phyloP scores from a whole-genome alignment of 2,329 filamentous ascomycete genomes.

The Stagonosporopsis tanaceti region DNA sequence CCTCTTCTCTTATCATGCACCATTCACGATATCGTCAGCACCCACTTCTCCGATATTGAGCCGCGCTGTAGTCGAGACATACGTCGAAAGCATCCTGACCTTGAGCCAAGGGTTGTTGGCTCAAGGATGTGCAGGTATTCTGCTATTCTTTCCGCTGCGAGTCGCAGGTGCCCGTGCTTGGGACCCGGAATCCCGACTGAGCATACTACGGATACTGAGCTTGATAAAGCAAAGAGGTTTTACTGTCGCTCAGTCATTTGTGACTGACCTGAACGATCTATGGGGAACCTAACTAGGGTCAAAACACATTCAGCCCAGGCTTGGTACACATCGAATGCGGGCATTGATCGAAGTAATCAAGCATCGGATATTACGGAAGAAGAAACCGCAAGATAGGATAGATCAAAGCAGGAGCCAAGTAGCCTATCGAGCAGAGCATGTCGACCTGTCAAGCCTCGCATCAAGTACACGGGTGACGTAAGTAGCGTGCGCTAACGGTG shows the following conservation, averaged over 20 bases:
- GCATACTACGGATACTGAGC: neutral
- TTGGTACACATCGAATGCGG: neutral
- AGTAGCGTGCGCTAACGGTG: neutral
- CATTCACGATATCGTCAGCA: constrained; percentile 25
- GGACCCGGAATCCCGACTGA: neutral
- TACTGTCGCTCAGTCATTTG: neutral
- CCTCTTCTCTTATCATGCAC: constrained; percentile 35
- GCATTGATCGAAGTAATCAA: neutral
- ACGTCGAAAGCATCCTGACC: constrained; percentile 31
- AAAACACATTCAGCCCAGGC: neutral
- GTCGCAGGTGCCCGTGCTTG: constrained; percentile 36
- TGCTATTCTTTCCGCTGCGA: constrained; percentile 39
- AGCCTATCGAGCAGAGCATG: too few relatives aligned
- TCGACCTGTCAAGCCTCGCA: neutral
- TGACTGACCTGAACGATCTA: neutral
- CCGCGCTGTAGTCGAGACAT: constrained; percentile 20
- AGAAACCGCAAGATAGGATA: too few relatives aligned
- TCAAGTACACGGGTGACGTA: neutral
- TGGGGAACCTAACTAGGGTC: neutral
- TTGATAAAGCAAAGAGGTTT: neutral
- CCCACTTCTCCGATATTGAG: constrained; percentile 27
- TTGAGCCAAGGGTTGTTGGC: constrained; percentile 26
- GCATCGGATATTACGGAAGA: neutral
- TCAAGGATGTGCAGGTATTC: constrained; percentile 28
- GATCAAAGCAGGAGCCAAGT: too few relatives aligned